Base-by-base conservation (phyloP, 2,329 filamentous ascomycete species). In the Talaromyces islandicus region DNA sequence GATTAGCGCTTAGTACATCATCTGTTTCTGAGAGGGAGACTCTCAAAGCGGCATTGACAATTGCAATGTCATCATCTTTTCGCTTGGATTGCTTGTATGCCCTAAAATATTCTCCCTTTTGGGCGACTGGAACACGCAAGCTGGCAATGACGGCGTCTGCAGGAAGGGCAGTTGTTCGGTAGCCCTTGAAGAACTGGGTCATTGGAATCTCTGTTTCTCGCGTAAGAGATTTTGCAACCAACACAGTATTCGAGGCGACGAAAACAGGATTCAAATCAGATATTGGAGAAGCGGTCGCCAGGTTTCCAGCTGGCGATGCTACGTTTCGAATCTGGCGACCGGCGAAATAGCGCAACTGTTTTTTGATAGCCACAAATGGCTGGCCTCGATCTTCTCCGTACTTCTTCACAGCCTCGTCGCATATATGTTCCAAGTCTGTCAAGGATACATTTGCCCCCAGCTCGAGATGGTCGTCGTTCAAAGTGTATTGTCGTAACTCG, bases 31-130 rank as follows among this genome's bases (percentile, higher is more conserved):
- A 83, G 2, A 97, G 76, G 5, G 83, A 85, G 5, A 97, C 81
- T 38, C 91, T 85, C 60, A 97, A 75, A 1, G 93, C 92, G 29
- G 89, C 87, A 54, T 95, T 97, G 25, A 97, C 94, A 67, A 99
- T 97, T 2, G 94, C 94, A 71, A 99, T 97, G 71, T 99, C 94
- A 68, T 99, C 94, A 68, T 99, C 94, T 71, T 97, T 97, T 65
- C 94, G 81, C 80, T 99, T 99, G 0, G 94, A 87, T 73, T 97
- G 93, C 76, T 99, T 99, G 76, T 97, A 97, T 0, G 93, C 88
- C 50, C 89, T 85, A 72, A 96, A 88, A 70, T 88, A 91, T 71
- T 97, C 94, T 3, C 90, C 88, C 68, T 88, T 89, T 57, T 81
- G 81, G 0, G 90, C 88, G 2, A 90, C 78, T 0, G 94, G 94